Conservation (phyloP, 176 grass and related monocot species). For the Miscanthus lutarioriparius region DNA sequence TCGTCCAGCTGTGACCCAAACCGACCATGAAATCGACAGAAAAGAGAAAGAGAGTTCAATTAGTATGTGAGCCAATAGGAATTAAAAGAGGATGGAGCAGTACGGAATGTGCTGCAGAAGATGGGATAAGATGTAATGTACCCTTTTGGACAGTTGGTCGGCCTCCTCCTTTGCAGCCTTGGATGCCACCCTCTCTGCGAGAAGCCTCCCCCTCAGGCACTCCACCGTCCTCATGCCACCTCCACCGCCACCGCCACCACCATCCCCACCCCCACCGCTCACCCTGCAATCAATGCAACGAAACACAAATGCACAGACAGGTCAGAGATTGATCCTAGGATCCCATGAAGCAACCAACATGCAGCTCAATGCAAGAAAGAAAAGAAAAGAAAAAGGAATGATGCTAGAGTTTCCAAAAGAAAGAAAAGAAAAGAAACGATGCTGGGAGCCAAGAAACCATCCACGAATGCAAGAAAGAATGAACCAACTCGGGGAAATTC, state of each 20-base stretch:
- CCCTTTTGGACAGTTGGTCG: conserved; percentile 69
- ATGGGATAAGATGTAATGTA: conserved; percentile 25
- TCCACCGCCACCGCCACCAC: conserved; percentile 44
- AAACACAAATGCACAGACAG: not conserved
- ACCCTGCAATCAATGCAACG: conserved; percentile 40
- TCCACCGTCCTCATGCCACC: conserved; percentile 77
- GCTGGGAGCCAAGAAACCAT: conserved; percentile 11
- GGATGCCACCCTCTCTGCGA: conserved; percentile 88
- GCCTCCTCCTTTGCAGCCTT: conserved; percentile 90
- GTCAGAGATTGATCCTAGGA: conserved; percentile 25
- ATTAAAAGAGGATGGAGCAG: conserved; percentile 8
- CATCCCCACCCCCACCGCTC: too few species aligned
- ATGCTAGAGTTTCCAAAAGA: too few species aligned
- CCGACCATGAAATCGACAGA: conserved; percentile 25
- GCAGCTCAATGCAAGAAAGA: conserved; percentile 7
- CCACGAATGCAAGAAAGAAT: not conserved
- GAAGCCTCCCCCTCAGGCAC: conserved; percentile 89
- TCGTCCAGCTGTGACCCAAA: conserved; percentile 58
- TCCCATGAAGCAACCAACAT: not conserved
- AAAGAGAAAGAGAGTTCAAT: not conserved
- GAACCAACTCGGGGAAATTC: not conserved
- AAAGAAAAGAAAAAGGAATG: too few species aligned
- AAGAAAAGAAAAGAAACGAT: conserved; percentile 18
- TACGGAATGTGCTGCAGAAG: conserved; percentile 1
- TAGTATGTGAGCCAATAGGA: not conserved